phyloP scores from a whole-genome alignment of 768 basidiomycete species.

The Cytidiella melzeri region DNA sequence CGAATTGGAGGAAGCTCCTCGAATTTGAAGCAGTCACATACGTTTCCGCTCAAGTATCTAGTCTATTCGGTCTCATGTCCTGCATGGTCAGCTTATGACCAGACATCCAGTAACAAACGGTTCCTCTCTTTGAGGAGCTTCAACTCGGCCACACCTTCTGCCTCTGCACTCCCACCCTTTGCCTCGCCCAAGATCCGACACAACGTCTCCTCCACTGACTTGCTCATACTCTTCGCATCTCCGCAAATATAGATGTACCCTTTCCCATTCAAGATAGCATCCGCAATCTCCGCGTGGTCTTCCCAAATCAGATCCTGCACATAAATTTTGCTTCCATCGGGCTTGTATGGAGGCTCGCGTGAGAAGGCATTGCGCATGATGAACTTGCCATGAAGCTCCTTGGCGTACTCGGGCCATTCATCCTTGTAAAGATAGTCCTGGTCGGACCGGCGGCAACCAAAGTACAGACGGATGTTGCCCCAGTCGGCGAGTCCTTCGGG shows the following conservation, averaged over 20 bases:
- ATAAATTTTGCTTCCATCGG: conserved; percentile 93
- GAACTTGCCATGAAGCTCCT: conserved; percentile 91
- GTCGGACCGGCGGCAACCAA: conserved; percentile 84
- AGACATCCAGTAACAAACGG: conserved; percentile 81
- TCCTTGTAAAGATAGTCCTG: conserved; percentile 94
- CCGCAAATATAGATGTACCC: conserved; percentile 98
- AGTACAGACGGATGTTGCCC: conserved; percentile 93
- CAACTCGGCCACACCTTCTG: conserved; percentile 86
- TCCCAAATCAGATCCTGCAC: conserved; percentile 98
- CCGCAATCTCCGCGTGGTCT: conserved; percentile 72
- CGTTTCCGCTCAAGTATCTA: neutral
- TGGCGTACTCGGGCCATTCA: conserved; percentile 86
- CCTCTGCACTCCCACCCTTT: conserved; percentile 83
- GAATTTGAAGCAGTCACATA: no score
- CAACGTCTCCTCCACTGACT: conserved; percentile 87
- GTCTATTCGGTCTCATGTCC: neutral
- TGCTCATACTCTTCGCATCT: conserved; percentile 95
- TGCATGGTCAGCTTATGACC: conserved; percentile 50
- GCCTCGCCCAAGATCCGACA: conserved; percentile 84
- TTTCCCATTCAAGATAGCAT: conserved; percentile 88
- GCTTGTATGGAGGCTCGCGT: conserved; percentile 76
- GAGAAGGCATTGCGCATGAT: conserved; percentile 86
- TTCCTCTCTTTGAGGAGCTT: conserved; percentile 95
- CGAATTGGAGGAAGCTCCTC: no score
- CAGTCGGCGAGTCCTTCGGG: conserved; percentile 90